These are phyloP conservation scores for Fomitopsis pulvina DNA, from an alignment of 768 basidiomycete species.

Conservation along the genomic window DNA sequence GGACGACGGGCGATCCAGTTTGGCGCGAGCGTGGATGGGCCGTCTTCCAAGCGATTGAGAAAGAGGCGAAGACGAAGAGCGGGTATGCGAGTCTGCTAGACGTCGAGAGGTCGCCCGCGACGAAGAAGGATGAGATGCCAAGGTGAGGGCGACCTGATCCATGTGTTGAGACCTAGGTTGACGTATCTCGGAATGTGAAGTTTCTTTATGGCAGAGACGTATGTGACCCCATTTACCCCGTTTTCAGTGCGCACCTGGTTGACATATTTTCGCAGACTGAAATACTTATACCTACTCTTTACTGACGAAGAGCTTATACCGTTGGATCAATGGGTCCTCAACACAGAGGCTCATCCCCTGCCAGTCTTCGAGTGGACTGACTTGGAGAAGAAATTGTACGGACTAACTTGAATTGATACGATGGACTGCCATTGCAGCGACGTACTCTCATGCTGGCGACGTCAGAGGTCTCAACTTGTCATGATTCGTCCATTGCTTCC, in stretches of 20 bases:
- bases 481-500: background rate
- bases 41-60: constrained; percentile 64
- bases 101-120: constrained; percentile 39
- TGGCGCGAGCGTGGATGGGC: constrained; percentile 73
- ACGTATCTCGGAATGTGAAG: constrained; percentile 18
- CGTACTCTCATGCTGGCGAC: too few species aligned
- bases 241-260: background rate
- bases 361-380: constrained; percentile 60
- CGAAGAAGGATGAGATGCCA: constrained; percentile 55
- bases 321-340: constrained; percentile 38
- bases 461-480: too few species aligned
- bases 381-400: constrained; percentile 31
- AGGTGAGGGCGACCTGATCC: constrained; percentile 36
- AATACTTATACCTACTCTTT: constrained; percentile 69
- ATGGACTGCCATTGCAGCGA: too few species aligned
- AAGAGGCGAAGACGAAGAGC: constrained; percentile 45
- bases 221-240: constrained; percentile 5
- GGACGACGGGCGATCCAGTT: constrained; percentile 54
- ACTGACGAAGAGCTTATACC: constrained; percentile 51
- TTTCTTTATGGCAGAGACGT: constrained; percentile 50
- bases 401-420: constrained; percentile 4
- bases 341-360: constrained; percentile 64
- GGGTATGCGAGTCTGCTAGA: constrained; percentile 56
- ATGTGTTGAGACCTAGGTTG: background rate
- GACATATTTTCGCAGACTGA: constrained; percentile 35